phyloP scores from a whole-genome alignment of 129 eudicot species.

The Flaveria sonorensis region DNA sequence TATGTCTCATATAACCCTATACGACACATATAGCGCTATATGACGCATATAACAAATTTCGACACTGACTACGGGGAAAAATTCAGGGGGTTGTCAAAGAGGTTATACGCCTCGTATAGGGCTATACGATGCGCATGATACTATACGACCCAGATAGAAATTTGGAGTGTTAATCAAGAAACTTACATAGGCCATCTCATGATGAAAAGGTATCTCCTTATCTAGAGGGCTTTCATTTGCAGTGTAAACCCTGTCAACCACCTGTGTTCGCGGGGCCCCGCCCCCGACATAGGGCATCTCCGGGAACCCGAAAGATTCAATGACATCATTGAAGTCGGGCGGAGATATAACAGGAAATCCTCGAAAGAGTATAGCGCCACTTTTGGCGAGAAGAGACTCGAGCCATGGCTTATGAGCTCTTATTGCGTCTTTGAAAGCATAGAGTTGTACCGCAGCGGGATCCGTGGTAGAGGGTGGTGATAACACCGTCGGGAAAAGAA shows the following conservation, averaged over 20 bases:
- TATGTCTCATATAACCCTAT: too few relatives aligned
- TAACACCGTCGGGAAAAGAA: slow-evolving; percentile 34
- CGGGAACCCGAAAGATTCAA: slow-evolving; percentile 75
- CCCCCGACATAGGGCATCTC: slow-evolving; percentile 73
- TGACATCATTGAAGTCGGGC: slow-evolving; percentile 60
- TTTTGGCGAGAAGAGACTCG: slow-evolving; percentile 43
- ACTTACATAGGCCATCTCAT: too few relatives aligned
- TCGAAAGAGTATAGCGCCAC: slow-evolving; percentile 73
- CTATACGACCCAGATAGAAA: too few relatives aligned
- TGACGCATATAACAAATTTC: too few relatives aligned
- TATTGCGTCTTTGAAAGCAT: slow-evolving; percentile 39
- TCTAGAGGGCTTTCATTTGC: slow-evolving; percentile 81
- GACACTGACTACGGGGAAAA: too few relatives aligned
- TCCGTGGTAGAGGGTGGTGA: slow-evolving; percentile 35
- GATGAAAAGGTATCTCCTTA: slow-evolving; percentile 68
- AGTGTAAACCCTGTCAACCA: slow-evolving; percentile 75
- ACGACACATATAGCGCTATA: too few relatives aligned
- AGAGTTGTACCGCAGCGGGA: background rate
- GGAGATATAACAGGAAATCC: slow-evolving; percentile 58
- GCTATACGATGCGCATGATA: too few relatives aligned
- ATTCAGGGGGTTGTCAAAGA: too few relatives aligned
- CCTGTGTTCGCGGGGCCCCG: slow-evolving; percentile 63
- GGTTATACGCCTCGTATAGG: too few relatives aligned
- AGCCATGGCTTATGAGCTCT: slow-evolving; percentile 58
- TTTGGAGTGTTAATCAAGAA: too few relatives aligned